Conservation (phyloP, 352 stramenopile genomes). For the Thalassiosira sp. region DNA sequence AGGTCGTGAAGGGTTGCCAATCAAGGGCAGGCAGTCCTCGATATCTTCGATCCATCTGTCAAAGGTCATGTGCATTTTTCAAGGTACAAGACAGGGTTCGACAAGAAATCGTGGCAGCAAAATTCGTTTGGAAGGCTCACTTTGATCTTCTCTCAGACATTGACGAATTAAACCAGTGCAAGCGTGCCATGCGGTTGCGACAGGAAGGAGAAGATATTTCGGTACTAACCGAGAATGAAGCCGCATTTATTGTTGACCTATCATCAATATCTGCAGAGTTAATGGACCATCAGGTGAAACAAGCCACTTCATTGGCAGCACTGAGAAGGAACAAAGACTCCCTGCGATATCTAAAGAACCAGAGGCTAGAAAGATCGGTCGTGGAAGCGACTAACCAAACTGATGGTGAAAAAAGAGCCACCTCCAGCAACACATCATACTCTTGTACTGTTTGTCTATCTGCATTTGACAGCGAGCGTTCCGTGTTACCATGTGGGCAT, state of each 20-base stretch:
- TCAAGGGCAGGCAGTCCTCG: conserved; percentile 2
- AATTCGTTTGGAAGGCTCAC: conserved; percentile 59
- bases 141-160: conserved; percentile 69
- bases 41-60: not conserved
- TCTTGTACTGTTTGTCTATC: conserved; percentile 86
- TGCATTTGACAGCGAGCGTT: conserved; percentile 75
- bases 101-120: conserved; percentile 50
- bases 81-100: conserved; percentile 12
- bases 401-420: not conserved
- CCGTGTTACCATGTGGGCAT: conserved; percentile 88
- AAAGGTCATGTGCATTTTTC: conserved; percentile 18
- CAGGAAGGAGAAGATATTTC: conserved; percentile 54
- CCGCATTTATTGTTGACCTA: conserved; percentile 49
- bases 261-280: conserved; percentile 32
- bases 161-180: conserved; percentile 64
- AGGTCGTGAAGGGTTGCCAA: conserved; percentile 13
- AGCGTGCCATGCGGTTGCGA: conserved; percentile 53
- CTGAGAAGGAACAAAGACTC: conserved; percentile 52
- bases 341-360: conserved; percentile 70
- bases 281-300: conserved; percentile 58
- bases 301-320: conserved; percentile 48
- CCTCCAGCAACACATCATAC: conserved; percentile 20
- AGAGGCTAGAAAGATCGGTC: conserved; percentile 21
- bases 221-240: conserved; percentile 49
- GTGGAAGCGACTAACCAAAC: not conserved